Base-by-base conservation (phyloP, 345 rosid genomes). In the Viola odorata region DNA sequence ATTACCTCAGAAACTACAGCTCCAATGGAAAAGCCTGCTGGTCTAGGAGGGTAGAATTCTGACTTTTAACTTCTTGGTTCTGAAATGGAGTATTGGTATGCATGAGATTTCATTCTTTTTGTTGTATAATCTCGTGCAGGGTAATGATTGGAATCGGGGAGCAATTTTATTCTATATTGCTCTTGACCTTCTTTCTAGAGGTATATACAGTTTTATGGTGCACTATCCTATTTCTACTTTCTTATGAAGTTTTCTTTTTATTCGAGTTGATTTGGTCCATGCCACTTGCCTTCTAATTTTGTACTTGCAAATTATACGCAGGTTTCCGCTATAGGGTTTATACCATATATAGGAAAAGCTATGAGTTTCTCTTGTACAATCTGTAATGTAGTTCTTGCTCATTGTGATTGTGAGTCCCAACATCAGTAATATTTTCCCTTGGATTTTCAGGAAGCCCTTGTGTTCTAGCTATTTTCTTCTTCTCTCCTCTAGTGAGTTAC, bases 401-500 rank as follows among this genome's bases (percentile, higher is more conserved):
- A 36, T 5, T 64, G 10, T 5, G 8, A n/a, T 41, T 13, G 12
- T 44, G n/a, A n/a, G n/a, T n/a, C n/a, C n/a, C n/a, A n/a, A n/a
- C 11, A 49, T 50, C 45, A 6, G 5, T 57, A 9, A 50, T 63
- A 15, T 58, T 10, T 62, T 61, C 38, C 12, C 8, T 48, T 66
- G 74, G 49, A 45, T 64, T 79, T 76, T 50, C 82, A 94, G 99
- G 99, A 75, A 94, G 92, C 69, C 99, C 99, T 13, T 88, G 95
- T 70, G 95, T 94, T 68, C 74, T 94, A 66, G 89, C 99, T 57
- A 81, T 84, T 64, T 82, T 90, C 85, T 86, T 88, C 71, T 81
- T 87, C 74, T 90, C 99, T 12, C 91, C 92, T 67, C 96, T 94
- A 41, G 86, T 86, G 63, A 75, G 97, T 76, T 91, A 86, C 40